These are phyloP conservation scores for Pseudocercospora macadamiae DNA, from an alignment of 2,329 filamentous ascomycete species.

Conservation along the genomic window DNA sequence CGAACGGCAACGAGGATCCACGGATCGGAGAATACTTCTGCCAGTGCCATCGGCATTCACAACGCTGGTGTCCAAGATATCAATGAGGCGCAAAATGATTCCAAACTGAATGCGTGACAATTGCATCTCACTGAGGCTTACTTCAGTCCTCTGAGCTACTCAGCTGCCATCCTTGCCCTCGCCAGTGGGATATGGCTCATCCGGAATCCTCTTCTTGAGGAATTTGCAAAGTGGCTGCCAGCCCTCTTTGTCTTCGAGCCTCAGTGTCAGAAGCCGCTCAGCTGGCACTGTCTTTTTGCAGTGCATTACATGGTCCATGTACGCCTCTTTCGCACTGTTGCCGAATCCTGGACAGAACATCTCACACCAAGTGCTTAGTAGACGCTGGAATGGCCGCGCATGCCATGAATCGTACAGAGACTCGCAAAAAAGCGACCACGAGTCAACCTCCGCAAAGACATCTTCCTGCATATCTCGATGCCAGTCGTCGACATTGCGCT, in stretches of 20 bases:
- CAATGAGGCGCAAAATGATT: not conserved
- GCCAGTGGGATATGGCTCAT: constrained; percentile 24
- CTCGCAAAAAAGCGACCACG: constrained; percentile 9
- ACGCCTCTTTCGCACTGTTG: constrained; percentile 2
- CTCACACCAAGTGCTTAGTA: constrained; percentile 5
- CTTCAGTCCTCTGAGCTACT: not conserved
- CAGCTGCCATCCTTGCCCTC: not conserved
- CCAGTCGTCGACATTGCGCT: constrained; percentile 24
- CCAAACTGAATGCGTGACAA: not conserved
- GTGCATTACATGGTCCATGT: constrained; percentile 12
- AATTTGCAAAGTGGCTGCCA: constrained; percentile 37
- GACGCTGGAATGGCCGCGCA: constrained; percentile 6
- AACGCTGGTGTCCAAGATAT: no score
- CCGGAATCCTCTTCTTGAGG: constrained; percentile 27
- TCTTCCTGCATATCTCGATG: constrained; percentile 2
- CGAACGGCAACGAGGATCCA: not conserved
- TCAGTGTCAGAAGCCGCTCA: constrained; percentile 30
- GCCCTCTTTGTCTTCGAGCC: constrained; percentile 26
- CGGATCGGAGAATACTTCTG: not conserved
- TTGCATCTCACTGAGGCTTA: not conserved
- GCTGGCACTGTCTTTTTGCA: constrained; percentile 23
- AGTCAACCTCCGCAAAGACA: constrained; percentile 1
- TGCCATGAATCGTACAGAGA: constrained; percentile 6
- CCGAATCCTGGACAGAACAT: constrained; percentile 2
- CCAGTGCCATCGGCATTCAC: no score